Evolutionary conservation across 495 filamentous ascomycete species (phyloP), one percentile per base, ranked within the genome.

Genomic region (Letharia lupina): DNA sequence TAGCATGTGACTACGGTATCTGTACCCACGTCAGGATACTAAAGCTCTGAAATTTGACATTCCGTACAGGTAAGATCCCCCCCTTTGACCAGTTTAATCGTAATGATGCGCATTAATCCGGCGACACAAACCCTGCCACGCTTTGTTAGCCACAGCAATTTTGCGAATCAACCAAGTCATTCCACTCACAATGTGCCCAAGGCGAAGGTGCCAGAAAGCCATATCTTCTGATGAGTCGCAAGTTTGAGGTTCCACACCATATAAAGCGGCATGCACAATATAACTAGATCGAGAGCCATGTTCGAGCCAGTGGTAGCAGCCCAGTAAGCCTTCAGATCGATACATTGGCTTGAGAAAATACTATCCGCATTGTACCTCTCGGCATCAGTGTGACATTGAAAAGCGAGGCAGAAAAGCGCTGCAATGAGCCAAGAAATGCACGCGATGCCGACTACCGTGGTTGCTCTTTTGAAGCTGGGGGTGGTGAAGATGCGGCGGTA

Each of bases 241-340:
- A 73, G 62, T 47, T 67, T 50, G 67, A 77, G 66, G 12, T 67
- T 54, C 52, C 67, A 56, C 13, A 77, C 69, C 28, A 68, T 69
- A 16, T 67, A 63, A 12, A 77, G 70, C 1, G 72, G 75, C 35
- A 75, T 61, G 11, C 63, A 68, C 11, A 77, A 28, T 10, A 77
- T 69, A 20, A 75, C 35, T 40, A 70, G 31, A 60, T 77, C 73
- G 1, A 78, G 68, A 1, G 68, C 31, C 15, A 75, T 63, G 45
- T 76, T 74, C 56, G 63, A 68, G 11, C 67, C 65, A 0, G 70
- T 72, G 6, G 63, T 56, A 13, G 65, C 72, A 62, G 71, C 42
- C 67, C 70, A 76, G 48, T 73, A 75, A 9, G 69, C 44, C 28
- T 74, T 75, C 37, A 69, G 64, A 58, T 77, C 63, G 52, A 73